Percentiles rank a stretch among this genome's conserved stretches.
phyloP scores from a whole-genome alignment of 2,329 filamentous ascomycete species.

The Trichothecium roseum region DNA sequence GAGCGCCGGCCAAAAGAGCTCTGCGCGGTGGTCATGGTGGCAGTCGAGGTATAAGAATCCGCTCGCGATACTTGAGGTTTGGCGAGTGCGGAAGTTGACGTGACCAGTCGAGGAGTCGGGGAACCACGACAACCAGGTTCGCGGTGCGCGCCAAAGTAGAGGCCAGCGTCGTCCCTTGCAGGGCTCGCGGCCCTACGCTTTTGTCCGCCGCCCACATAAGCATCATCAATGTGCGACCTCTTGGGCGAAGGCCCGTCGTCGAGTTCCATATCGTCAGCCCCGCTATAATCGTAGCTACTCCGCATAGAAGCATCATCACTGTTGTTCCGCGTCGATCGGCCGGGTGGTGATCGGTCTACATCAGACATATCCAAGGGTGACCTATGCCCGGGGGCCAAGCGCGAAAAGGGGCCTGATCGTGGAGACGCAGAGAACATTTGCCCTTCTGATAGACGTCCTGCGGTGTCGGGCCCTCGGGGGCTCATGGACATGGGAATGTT shows the following conservation, averaged over 20 bases:
- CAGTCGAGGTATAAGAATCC: slow-evolving; percentile 36
- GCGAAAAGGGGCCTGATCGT: slow-evolving; percentile 30
- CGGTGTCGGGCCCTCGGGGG: slow-evolving; percentile 32
- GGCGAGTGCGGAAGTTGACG: slow-evolving; percentile 31
- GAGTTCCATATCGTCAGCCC: slow-evolving; percentile 34
- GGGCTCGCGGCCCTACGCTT: slow-evolving; percentile 49
- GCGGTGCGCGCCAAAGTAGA: slow-evolving; percentile 34
- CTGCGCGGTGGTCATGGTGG: slow-evolving; percentile 32
- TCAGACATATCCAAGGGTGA: slow-evolving; percentile 34
- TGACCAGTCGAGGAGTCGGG: slow-evolving; percentile 37
- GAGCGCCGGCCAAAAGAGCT: slow-evolving; percentile 36
- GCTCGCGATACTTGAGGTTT: slow-evolving; percentile 35
- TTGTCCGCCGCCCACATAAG: slow-evolving; percentile 28
- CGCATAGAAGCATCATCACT: slow-evolving; percentile 41
- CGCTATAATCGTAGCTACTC: slow-evolving; percentile 29
- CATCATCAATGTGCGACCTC: slow-evolving; percentile 39
- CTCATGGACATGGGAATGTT: slow-evolving; percentile 31
- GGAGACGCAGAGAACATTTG: slow-evolving; percentile 39
- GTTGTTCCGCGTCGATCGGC: slow-evolving; percentile 36
- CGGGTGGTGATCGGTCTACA: slow-evolving; percentile 35
- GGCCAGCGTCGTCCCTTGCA: slow-evolving; percentile 32
- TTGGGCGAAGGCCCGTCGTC: slow-evolving; percentile 41
- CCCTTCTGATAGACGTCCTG: slow-evolving; percentile 32
- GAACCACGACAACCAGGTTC: slow-evolving; percentile 39
- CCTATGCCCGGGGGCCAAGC: slow-evolving; percentile 27